Percentiles rank a stretch among this genome's conserved stretches.
These are phyloP conservation scores for Fusarium sp. DNA, from an alignment of 2,329 filamentous ascomycete genomes.

Conservation along the genomic window DNA sequence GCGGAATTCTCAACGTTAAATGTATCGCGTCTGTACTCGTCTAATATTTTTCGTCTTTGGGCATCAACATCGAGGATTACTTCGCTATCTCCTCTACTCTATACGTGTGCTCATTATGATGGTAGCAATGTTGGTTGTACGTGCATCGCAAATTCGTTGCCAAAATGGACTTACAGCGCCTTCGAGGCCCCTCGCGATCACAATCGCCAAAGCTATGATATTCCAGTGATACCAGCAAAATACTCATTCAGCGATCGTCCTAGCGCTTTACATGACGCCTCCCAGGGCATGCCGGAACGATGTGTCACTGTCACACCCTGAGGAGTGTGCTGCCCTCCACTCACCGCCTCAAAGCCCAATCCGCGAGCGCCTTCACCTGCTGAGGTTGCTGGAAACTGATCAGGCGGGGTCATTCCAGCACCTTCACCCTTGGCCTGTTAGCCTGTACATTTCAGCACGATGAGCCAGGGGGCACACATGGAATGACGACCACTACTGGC, in stretches of 20 bases:
- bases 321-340: slow-evolving; percentile 32
- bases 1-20: slow-evolving; percentile 23
- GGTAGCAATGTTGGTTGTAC: slow-evolving; percentile 16
- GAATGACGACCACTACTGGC: slow-evolving; percentile 31
- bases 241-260: slow-evolving; percentile 35
- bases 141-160: slow-evolving; percentile 31
- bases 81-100: slow-evolving; percentile 4
- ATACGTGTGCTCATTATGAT: slow-evolving; percentile 2
- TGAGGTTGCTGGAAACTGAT: slow-evolving; percentile 26
- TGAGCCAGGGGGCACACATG: slow-evolving; percentile 27
- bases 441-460: slow-evolving; percentile 47
- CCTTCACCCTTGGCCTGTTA: slow-evolving; percentile 44
- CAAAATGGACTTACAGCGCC: slow-evolving; percentile 16
- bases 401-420: slow-evolving; percentile 46
- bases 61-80: slow-evolving; percentile 1
- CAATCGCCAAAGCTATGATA: slow-evolving; percentile 34
- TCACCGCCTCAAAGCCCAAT: slow-evolving; percentile 41
- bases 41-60: slow-evolving; percentile 30
- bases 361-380: slow-evolving; percentile 28
- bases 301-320: slow-evolving; percentile 42
- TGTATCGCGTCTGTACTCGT: slow-evolving; percentile 41
- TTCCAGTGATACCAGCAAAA: slow-evolving; percentile 44
- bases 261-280: slow-evolving; percentile 40
- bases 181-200: slow-evolving; percentile 22
- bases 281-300: slow-evolving; percentile 41